phyloP scores from a whole-genome alignment of 108 stramenopile species.

The Fragilariopsis cylindrus region DNA sequence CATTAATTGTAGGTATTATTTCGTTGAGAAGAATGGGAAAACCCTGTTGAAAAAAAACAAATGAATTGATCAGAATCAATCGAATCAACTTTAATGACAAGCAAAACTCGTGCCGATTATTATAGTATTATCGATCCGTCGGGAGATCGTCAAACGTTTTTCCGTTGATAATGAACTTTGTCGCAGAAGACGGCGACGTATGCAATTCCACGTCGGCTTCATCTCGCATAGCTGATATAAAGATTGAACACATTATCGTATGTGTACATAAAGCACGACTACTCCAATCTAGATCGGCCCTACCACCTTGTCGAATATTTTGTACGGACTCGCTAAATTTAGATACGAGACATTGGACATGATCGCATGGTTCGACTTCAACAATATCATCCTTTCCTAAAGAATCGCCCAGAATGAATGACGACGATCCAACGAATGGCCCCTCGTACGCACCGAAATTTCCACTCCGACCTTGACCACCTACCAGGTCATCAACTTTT shows the following conservation, averaged over 20 bases:
- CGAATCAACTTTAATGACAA: no score
- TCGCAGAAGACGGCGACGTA: not conserved
- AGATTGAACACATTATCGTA: not conserved
- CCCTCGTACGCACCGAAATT: constrained; percentile 9
- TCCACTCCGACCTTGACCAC: constrained; percentile 3
- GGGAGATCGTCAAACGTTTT: not conserved
- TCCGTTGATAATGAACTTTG: not conserved
- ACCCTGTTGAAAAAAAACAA: no score
- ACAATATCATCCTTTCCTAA: not conserved
- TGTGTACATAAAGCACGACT: not conserved
- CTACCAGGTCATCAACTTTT: constrained; percentile 8
- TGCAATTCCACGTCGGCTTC: not conserved
- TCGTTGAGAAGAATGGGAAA: no score
- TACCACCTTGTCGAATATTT: not conserved
- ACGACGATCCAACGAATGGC: constrained; percentile 2
- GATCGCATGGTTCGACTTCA: not conserved
- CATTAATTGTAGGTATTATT: no score
- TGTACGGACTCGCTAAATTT: not conserved
- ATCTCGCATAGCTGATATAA: not conserved
- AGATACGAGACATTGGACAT: not conserved
- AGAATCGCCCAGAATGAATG: not conserved
- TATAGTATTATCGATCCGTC: not conserved
- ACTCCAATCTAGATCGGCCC: constrained; percentile 3
- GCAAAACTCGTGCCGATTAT: no score
- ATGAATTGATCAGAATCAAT: no score